These are phyloP conservation scores for Opeltia flavorubescens DNA, from an alignment of 495 filamentous ascomycete genomes.

Conservation along the genomic window DNA sequence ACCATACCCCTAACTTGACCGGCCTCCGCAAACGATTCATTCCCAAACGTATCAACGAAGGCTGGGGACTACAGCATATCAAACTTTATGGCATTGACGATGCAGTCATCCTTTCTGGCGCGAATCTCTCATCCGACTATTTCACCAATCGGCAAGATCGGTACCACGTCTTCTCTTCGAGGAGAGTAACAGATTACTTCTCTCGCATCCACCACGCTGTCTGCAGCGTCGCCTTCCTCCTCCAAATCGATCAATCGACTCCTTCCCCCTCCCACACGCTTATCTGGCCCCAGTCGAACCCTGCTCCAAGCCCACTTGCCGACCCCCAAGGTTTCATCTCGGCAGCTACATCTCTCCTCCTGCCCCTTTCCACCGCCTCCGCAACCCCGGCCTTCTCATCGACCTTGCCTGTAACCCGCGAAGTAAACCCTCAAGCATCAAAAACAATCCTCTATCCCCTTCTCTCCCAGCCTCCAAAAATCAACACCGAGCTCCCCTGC, in stretches of 20 bases:
- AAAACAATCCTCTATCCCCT: conserved; percentile 77
- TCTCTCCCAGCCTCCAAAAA: conserved; percentile 13
- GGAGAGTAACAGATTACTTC: conserved; percentile 71
- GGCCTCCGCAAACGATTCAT: conserved; percentile 71
- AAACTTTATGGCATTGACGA: conserved; percentile 96
- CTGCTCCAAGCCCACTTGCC: conserved; percentile 53
- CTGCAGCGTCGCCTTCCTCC: conserved; percentile 65
- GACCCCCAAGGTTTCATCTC: conserved; percentile 51
- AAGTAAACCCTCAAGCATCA: conserved; percentile 2
- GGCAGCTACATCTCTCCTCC: conserved; percentile 50
- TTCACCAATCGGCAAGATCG: conserved; percentile 92
- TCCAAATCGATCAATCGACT: conserved; percentile 41
- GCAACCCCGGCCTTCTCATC: conserved; percentile 11
- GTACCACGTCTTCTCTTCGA: conserved; percentile 80
- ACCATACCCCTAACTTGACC: conserved; percentile 91
- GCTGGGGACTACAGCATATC: conserved; percentile 98
- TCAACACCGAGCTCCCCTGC: conserved; percentile 74
- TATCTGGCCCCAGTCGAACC: conserved; percentile 67
- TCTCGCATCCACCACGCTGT: conserved; percentile 60
- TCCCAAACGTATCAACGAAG: conserved; percentile 86
- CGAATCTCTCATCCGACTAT: conserved; percentile 87
- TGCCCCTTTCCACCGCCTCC: conserved; percentile 46
- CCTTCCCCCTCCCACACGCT: conserved; percentile 53
- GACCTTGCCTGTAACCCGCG: neutral
- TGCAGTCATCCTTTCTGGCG: conserved; percentile 88